Base-by-base conservation (phyloP, 495 filamentous ascomycete genomes). In the Pyrenula massariospora region DNA sequence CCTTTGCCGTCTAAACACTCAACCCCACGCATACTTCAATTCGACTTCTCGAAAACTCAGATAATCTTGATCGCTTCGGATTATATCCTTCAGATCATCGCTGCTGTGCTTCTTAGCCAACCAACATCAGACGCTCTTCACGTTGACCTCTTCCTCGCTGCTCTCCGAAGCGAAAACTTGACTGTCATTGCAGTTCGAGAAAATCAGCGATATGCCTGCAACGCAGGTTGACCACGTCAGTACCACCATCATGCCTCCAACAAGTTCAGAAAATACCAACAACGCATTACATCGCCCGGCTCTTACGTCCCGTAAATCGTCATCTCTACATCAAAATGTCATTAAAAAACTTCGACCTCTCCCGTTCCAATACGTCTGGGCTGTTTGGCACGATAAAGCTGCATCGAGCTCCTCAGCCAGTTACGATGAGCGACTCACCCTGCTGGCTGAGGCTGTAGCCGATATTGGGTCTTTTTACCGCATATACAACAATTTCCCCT, bases 401-500 rank as follows among this genome's bases (percentile, higher is more conserved):
- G 67, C 69, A 49, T 59, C 61, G 1, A 24, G 62, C n/a, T 50
- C 36, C 48, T n/a, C 48, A 50, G 58, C 15, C 56, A 68, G 67
- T 55, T 91, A 88, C 70, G 76, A 78, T 57, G 79, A 76, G 48
- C 79, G 83, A 57, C 78, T 89, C 21, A 86, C 83, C 61, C 75
- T 84, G 60, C 71, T 90, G 1, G 79, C 82, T 60, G 72, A 80
- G 49, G 83, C 81, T 64, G 85, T 91, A 69, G 77, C 83, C 68
- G 84, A 84, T 60, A 81, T 88, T 60, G 81, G 87, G 65, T 83
- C 85, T 59, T 96, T 95, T 72, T 95, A 89, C 86, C 81, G 87
- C 57, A 84, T 91, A 68, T 84, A 85, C 73, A 95, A 96, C 72
- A 93, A 95, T 69, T 90, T 87, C 54, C 86, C 88, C 12, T 79